Base-by-base conservation (phyloP, 257 asterid species). In the Nicotiana benthamiana region DNA sequence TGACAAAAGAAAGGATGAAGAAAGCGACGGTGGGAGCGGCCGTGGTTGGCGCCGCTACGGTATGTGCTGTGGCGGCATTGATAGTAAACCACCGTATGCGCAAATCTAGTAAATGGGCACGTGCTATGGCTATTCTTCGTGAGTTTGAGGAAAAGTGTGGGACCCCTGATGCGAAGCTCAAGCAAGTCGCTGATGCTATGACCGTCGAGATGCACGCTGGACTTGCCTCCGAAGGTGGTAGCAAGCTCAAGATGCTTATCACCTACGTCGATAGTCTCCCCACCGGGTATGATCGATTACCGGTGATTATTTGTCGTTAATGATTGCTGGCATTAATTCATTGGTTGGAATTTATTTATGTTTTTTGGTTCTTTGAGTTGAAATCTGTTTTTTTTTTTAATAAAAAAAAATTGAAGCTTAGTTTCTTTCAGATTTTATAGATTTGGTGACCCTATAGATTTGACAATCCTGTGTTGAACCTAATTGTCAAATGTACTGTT, bases 121-220 rank as follows among this genome's bases (percentile, higher is more conserved):
- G 87, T 52, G 94, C 91, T 4, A 76, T 87, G 86, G 86, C 89
- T 6, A 89, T 91, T 70, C 78, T 89, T 28, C 83, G 80, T 72
- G 94, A 90, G 9, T 86, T 91, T 51, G 91, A 89, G 79, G 94
- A 86, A 63, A 90, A 86, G 57, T 89, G 96, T 80, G 85, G 74
- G 10, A 83, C 92, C 43, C 87, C 90, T 0, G 88, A 83, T 16
- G 80, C 80, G 9, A 91, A 86, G 77, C 84, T 91, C 74, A 79
- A 77, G 80, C 92, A 86, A 88, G 88, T 91, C n/a, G 94, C 92
- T 18, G 96, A 91, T 57, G 94, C 96, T 6, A 84, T 90, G 94
- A 86, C 89, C 3, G 94, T 89, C 24, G 96, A 91, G 85, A 91
- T 91, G 96, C 96, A 91, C 81, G 91, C 93, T 28, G 96, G 94